phyloP scores from a whole-genome alignment of 352 stramenopile species.

The Blastocystis sp. region DNA sequence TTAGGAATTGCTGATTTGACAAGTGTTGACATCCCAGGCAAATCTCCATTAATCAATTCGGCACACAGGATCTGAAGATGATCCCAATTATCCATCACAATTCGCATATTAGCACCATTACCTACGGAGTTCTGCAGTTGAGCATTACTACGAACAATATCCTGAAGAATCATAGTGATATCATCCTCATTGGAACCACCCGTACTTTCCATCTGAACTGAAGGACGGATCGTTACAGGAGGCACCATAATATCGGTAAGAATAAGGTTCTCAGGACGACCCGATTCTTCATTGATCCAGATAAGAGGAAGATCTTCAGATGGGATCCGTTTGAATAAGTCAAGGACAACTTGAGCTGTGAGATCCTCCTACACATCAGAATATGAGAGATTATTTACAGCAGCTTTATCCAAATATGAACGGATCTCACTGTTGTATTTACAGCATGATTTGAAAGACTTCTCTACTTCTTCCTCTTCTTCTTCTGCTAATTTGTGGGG shows the following conservation, averaged over 20 bases:
- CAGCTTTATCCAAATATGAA: slow-evolving; percentile 79
- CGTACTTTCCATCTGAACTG: slow-evolving; percentile 92
- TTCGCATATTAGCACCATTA: slow-evolving; percentile 91
- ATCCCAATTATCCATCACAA: slow-evolving; percentile 99
- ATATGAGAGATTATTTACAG: slow-evolving; percentile 70
- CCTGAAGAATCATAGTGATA: slow-evolving; percentile 96
- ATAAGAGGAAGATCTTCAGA: slow-evolving; percentile 95
- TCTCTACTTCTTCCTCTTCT: slow-evolving; percentile 57
- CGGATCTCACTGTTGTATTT: slow-evolving; percentile 79
- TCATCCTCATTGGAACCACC: slow-evolving; percentile 95
- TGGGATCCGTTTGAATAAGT: slow-evolving; percentile 90
- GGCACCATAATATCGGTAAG: slow-evolving; percentile 93
- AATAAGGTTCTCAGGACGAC: slow-evolving; percentile 94
- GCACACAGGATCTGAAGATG: slow-evolving; percentile 93
- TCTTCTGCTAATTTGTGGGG: slow-evolving; percentile 43
- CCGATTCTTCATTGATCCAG: slow-evolving; percentile 89
- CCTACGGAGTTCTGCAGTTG: slow-evolving; percentile 86
- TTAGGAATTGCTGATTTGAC: slow-evolving; percentile 88
- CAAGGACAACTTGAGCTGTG: slow-evolving; percentile 80
- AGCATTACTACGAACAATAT: slow-evolving; percentile 98
- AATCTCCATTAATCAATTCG: slow-evolving; percentile 97
- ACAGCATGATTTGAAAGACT: slow-evolving; percentile 68
- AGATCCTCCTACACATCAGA: slow-evolving; percentile 70
- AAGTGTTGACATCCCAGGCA: slow-evolving; percentile 89
- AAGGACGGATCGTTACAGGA: slow-evolving; percentile 95